Percentiles rank a stretch among this genome's conserved stretches.
phyloP scores from a whole-genome alignment of 1,139 yeast genomes.

The Blastobotrys indianensis region DNA sequence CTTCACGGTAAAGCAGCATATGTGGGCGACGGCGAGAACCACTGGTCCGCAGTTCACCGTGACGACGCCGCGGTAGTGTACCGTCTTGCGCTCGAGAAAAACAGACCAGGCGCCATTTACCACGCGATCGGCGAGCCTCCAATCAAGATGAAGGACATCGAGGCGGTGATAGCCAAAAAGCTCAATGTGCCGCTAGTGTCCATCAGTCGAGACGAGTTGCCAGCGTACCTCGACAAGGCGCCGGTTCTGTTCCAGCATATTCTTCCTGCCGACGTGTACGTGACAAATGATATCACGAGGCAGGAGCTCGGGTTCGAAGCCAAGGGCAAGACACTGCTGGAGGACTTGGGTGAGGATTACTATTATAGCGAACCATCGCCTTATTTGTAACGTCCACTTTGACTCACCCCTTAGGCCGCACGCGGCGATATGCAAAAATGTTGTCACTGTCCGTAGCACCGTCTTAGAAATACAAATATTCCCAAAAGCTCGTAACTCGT shows the following conservation, averaged over 20 bases:
- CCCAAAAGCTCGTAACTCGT: too few species aligned
- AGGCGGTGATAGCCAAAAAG: conserved; percentile 25
- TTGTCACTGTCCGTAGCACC: too few species aligned
- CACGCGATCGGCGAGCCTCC: conserved; percentile 29
- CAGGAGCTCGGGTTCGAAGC: conserved; percentile 13
- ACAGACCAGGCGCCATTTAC: conserved; percentile 16
- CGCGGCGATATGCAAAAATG: too few species aligned
- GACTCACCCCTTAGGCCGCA: too few species aligned
- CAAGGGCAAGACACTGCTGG: conserved; percentile 2
- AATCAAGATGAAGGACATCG: conserved; percentile 26
- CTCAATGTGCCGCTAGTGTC: conserved; percentile 15
- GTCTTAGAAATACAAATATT: too few species aligned
- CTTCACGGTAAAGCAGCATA: conserved; percentile 22
- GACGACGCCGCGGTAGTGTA: conserved; percentile 32
- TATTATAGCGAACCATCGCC: too few species aligned
- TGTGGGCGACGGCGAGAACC: conserved; percentile 29
- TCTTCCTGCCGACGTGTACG: not conserved
- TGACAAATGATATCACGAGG: conserved; percentile 4
- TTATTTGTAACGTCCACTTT: too few species aligned
- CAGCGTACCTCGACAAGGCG: not conserved
- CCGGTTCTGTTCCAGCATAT: not conserved
- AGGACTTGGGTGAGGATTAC: conserved; percentile 7
- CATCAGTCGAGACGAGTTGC: conserved; percentile 1
- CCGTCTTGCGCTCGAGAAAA: conserved; percentile 29
- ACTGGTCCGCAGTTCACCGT: conserved; percentile 34